Evolutionary conservation across 1,139 yeast genomes (phyloP), one percentile per base, ranked within the genome.

Genomic region (Yamadazyma siamensis): DNA sequence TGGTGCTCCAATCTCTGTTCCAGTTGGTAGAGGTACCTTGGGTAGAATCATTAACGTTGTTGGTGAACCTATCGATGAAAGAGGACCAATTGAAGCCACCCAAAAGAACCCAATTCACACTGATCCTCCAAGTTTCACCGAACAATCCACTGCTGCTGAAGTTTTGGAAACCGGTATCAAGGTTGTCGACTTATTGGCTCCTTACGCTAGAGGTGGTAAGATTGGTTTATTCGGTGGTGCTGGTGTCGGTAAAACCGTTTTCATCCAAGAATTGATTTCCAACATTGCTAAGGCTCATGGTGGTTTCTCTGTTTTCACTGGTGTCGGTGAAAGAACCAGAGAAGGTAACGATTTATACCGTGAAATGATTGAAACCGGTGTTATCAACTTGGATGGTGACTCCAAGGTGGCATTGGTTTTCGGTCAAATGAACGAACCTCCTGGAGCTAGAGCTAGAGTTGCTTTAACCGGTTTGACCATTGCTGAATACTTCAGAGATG

Each of bases 181-280:
- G 82, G 98, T 91, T 70, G 98, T 91, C 75, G 98, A 91, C 68
- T 80, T 91, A 65, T 82, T 91, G 56, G 98, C 98, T 53, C 98
- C 98, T 55, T 91, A 91, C 77, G 98, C 98, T 65, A 89, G 96
- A 85, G 98, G 98, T 85, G 98, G 98, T 86, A 91, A 91, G 83
- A 91, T 91, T 86, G 98, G 98, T 81, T 82, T 91, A 65, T 91
- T 91, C 85, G 98, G 98, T 79, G 98, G 98, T 89, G 98, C 98
- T 71, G 98, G 98, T 89, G 98, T 91, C 87, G 98, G 98, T 77
- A 91, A 91, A 77, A 91, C 98, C 70, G 98, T 91, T 49, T 91
- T 91, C 75, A 91, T 91, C 74, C 98, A 91, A 80, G 98, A 91
- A 77, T 82, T 91, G 77, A 91, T 91, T 72, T 89, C 91, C 88